Evolutionary conservation across 495 filamentous ascomycete genomes (phyloP), one percentile per base, ranked within the genome.

Genomic region (Tuber microsphaerosporum): DNA sequence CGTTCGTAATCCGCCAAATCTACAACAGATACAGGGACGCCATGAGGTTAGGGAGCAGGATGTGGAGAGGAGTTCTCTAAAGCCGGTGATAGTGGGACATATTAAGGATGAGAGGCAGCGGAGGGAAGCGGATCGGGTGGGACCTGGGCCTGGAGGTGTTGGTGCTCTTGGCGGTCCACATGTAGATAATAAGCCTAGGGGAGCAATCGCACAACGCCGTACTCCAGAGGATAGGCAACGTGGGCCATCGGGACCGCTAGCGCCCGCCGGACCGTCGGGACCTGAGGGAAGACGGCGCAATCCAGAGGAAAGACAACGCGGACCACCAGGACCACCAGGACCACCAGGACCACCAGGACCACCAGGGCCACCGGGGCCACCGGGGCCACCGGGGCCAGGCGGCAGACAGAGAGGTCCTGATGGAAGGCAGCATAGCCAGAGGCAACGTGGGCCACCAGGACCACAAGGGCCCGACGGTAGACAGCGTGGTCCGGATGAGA

Each of bases 1-100:
- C 1, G 77, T 75, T 44, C 76, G 77, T 22, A 73, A 44, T 48
- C 76, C 73, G 31, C 77, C 77, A 43, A 79, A 79, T 69, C 20
- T 79, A 12, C 72, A 75, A 14, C 72, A 71, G n/a, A 42, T 79
- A 41, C 69, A 71, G 31, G 76, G 65, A 41, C 74, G 39, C 46
- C 69, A 71, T 12, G 56, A 65, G 31, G 31, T 65, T 8, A 65
- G 56, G 26, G 56, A 65, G 26, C 56, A 65, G 56, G 56, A 65
- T 65, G 71, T 73, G 20, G 77, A 79, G 42, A 74, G 77, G 51
- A 71, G 74, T 37, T 75, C 73, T 41, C 17, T 79, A 48, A 75
- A 69, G 39, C 73, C 77, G 20, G 76, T 75, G n/a, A 73, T 79
- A 73, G 76, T 79, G 22, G 73, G 69, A 3, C 42, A 70, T 20